Percentiles rank a stretch among this genome's conserved stretches.
These are phyloP conservation scores for Fagus sylvatica DNA, from an alignment of 306 rosid genomes.

Conservation along the genomic window DNA sequence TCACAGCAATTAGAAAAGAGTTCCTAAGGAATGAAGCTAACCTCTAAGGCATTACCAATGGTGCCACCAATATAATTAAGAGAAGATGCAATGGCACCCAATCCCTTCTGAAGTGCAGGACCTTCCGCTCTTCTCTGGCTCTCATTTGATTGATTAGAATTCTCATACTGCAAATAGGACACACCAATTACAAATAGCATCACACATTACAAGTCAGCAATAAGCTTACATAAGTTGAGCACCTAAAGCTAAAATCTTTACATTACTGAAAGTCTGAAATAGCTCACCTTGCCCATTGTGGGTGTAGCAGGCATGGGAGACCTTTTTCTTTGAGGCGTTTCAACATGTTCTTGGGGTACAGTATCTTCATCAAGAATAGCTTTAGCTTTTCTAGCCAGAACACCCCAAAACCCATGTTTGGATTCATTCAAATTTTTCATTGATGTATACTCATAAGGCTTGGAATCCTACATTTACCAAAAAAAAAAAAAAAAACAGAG, in stretches of 20 bases:
- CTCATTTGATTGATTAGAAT: conserved; percentile 48
- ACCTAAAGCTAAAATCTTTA: neutral
- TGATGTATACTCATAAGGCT: conserved; percentile 69
- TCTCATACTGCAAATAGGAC: conserved; percentile 46
- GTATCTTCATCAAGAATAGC: conserved; percentile 77
- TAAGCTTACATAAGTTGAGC: neutral
- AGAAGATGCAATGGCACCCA: conserved; percentile 81
- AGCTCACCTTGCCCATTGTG: conserved; percentile 68
- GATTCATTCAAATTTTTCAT: conserved; percentile 72
- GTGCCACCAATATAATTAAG: conserved; percentile 76
- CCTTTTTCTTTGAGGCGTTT: conserved; percentile 40
- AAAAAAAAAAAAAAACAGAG: conserved; percentile 4
- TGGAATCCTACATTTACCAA: conserved; percentile 50
- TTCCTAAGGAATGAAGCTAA: conserved; percentile 29
- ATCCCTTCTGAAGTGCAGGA: conserved; percentile 67
- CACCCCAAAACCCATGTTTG: conserved; percentile 93
- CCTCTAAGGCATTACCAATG: conserved; percentile 98
- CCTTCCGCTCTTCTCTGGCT: conserved; percentile 55
- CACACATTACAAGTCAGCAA: conserved; percentile 19
- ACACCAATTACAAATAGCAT: conserved; percentile 18
- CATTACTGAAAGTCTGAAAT: conserved; percentile 12
- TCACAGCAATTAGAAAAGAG: conserved; percentile 11
- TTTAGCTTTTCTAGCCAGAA: conserved; percentile 86
- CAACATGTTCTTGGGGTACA: conserved; percentile 37
- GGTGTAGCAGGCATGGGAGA: conserved; percentile 43